Percentiles rank a stretch among this genome's conserved stretches.
Evolutionary conservation across 2,329 filamentous ascomycete species (phyloP).

Genomic region (Colletotrichum australisinense): DNA sequence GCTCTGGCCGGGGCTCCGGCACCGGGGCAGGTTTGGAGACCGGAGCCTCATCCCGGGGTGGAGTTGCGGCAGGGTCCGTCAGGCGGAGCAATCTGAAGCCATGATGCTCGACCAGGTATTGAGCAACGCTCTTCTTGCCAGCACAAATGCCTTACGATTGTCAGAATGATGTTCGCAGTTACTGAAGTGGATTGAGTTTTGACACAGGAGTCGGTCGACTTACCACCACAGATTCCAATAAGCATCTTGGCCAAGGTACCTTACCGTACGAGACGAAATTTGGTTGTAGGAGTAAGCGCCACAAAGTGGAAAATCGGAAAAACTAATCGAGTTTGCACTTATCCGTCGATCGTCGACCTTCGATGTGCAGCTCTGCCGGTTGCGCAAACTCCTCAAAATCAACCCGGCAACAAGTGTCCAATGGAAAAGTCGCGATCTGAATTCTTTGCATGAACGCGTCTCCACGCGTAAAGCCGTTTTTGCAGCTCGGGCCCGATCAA

Average conservation of each 20-base stretch:
- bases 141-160: constrained; percentile 81
- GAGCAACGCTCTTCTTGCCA: constrained; percentile 89
- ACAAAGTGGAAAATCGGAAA: too few relatives aligned
- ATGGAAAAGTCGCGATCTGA: constrained; percentile 4
- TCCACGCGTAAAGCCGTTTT: constrained; percentile 28
- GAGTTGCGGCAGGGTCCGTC: constrained; percentile 34
- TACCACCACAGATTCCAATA: constrained; percentile 81
- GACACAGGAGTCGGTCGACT: constrained; percentile 37
- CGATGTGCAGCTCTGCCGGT: background rate
- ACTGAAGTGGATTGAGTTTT: constrained; percentile 34
- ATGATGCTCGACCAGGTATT: constrained; percentile 87
- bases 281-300: too few relatives aligned
- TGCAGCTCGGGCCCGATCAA: background rate
- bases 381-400: constrained; percentile 11
- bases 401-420: constrained; percentile 26
- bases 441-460: constrained; percentile 7
- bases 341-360: background rate
- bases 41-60: constrained; percentile 13
- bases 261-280: background rate
- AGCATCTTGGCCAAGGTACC: constrained; percentile 66
- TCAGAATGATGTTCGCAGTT: background rate
- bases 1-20: background rate
- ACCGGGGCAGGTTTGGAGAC: background rate
- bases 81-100: constrained; percentile 82
- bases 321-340: background rate